Conservation (phyloP, 768 basidiomycete species). For the Leucogyrophana mollusca region DNA sequence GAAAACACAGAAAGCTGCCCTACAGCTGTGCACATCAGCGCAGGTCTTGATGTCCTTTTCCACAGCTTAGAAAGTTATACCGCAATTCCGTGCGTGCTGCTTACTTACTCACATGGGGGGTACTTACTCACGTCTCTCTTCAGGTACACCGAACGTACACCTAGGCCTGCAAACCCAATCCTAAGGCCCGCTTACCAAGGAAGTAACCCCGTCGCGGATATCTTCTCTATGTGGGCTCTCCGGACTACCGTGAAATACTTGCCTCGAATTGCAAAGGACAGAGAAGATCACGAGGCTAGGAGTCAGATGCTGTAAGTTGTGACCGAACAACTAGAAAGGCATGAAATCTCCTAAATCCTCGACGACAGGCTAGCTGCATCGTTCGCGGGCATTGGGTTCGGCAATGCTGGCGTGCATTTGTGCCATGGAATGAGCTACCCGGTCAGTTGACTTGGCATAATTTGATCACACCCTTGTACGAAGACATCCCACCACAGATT, state of each 20-base stretch:
- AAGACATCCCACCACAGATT: conserved; percentile 49
- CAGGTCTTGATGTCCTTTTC: conserved; percentile 95
- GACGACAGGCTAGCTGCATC: conserved; percentile 76
- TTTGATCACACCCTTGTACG: neutral
- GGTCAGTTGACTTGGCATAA: conserved; percentile 39
- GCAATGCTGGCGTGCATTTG: conserved; percentile 89
- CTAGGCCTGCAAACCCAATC: conserved; percentile 88
- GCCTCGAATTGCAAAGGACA: conserved; percentile 80
- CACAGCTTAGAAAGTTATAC: conserved; percentile 95
- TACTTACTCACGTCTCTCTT: conserved; percentile 7
- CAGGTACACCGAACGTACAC: conserved; percentile 88
- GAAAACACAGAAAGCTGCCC: conserved; percentile 91
- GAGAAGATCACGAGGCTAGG: conserved; percentile 78
- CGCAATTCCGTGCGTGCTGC: conserved; percentile 73
- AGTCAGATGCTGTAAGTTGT: conserved; percentile 81
- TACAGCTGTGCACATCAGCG: conserved; percentile 87
- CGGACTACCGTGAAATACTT: conserved; percentile 86
- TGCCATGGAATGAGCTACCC: conserved; percentile 91
- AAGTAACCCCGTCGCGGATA: conserved; percentile 91
- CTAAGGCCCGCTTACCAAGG: conserved; percentile 92
- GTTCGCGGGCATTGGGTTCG: conserved; percentile 94
- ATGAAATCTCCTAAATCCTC: neutral
- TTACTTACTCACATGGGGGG: neutral
- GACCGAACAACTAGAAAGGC: neutral
- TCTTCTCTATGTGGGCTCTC: conserved; percentile 94